Percentiles rank a stretch among this genome's conserved stretches.
These are phyloP conservation scores for Rhizopus arrhizus DNA, from an alignment of 371 early-diverging fungal species.

Conservation along the genomic window DNA sequence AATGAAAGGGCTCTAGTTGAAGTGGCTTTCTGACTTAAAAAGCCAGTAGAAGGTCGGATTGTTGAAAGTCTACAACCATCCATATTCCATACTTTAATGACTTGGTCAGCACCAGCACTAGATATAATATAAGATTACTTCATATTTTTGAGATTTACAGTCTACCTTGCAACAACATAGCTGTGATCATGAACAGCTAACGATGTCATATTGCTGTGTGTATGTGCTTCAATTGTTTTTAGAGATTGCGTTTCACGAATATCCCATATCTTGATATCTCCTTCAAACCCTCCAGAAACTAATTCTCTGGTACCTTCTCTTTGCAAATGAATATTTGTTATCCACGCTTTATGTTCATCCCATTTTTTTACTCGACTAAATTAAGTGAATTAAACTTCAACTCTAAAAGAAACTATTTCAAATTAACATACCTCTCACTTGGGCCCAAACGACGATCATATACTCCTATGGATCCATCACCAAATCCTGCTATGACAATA, in stretches of 20 bases:
- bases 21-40: slow-evolving; percentile 54
- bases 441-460: slow-evolving; percentile 73
- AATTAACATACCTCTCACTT: slow-evolving; percentile 44
- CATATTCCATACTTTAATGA: slow-evolving; percentile 68
- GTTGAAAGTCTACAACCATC: slow-evolving; percentile 58
- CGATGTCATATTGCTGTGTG: slow-evolving; percentile 61
- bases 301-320: slow-evolving; percentile 64
- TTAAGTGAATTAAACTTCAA: background rate
- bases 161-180: slow-evolving; percentile 69
- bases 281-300: slow-evolving; percentile 63
- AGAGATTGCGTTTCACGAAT: slow-evolving; percentile 61
- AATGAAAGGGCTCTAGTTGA: slow-evolving; percentile 55
- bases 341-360: slow-evolving; percentile 68
- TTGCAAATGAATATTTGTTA: slow-evolving; percentile 69
- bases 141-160: background rate
- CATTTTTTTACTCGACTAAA: slow-evolving; percentile 60
- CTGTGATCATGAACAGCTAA: slow-evolving; percentile 75
- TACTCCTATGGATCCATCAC: slow-evolving; percentile 77
- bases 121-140: background rate
- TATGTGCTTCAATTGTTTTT: slow-evolving; percentile 52
- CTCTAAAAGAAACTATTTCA: slow-evolving; percentile 3
- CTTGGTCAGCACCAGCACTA: slow-evolving; percentile 68
- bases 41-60: slow-evolving; percentile 65
- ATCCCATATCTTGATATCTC: slow-evolving; percentile 89
- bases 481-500: slow-evolving; percentile 78